Evolutionary conservation across 129 eudicot genomes (phyloP), one percentile per base, ranked within the genome.

Genomic region (Flaveria bidentis): DNA sequence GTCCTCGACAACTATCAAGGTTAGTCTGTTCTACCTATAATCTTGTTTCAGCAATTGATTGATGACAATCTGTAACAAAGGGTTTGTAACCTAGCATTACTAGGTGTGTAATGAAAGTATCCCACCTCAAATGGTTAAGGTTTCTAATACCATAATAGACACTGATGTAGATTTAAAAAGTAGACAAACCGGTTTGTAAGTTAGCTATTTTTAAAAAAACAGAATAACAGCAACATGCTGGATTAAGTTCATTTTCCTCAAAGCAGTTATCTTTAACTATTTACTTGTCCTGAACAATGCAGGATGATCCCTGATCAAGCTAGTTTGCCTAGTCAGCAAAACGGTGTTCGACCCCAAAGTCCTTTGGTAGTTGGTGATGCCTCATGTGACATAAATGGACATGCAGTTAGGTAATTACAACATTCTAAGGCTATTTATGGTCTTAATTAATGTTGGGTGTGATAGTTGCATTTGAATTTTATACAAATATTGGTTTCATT

Each of bases 1-100:
- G 84, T 50, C 68, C 87, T 71, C 86, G 83, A 49, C 82, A 82
- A 75, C 82, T 84, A 68, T 89, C 95, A 71, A 84, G 91, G 95
- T 88, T 62, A 56, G 75, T 49, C 26, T 9, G 57, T 69, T 72
- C 9, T 64, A 22, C 51, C 72, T 17, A 25, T 20, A 36, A 51
- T 63, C 79, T 30, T 47, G 51, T 47, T 16, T 28, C 44, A 23
- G n/a, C 41, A 1, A 49, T 15, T 45, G 50, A 45, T 0, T 45
- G 2, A 10, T 10, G 13, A 0, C 0, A 45, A 45, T 2, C 13
- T n/a, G 9, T 25, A 36, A 36, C 41, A 36, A 36, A 36, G 1
- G 41, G 41, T 36, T 36, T 36, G 41, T 5, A 36, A 36, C 7
- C 1, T 36, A 5, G 41, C 41, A 36, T 4, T 36, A 36, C 6